Evolutionary conservation across 768 basidiomycete genomes (phyloP), one percentile per base, ranked within the genome.

Genomic region (Naganishia vishniacii): DNA sequence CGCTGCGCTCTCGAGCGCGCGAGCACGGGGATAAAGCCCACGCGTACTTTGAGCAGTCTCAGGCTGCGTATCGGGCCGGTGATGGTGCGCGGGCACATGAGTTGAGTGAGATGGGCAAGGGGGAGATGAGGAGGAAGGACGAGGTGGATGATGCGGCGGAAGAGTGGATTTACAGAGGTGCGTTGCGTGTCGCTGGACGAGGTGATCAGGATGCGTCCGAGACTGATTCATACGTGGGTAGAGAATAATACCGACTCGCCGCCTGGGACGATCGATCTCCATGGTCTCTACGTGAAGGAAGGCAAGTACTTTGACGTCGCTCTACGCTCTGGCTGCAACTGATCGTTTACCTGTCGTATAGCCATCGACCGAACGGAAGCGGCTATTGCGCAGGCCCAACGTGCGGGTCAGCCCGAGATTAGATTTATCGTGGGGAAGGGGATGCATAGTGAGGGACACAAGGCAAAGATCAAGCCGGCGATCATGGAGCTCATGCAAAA

Each of bases 201-300:
- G n/a, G n/a, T n/a, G n/a, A n/a, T n/a, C n/a, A n/a, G n/a, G n/a
- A n/a, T n/a, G n/a, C n/a, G n/a, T n/a, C n/a, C n/a, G n/a, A n/a
- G n/a, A n/a, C n/a, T n/a, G n/a, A n/a, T n/a, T n/a, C n/a, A n/a
- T n/a, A n/a, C n/a, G n/a, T n/a, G n/a, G 29, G 47, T 49, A 75
- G 74, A 71, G 42, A 77, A 77, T 71, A 77, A 66, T 79, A 81
- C 86, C 83, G 84, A 88, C 65, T 85, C 86, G 58, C 76, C 82
- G 64, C 82, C 82, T 0, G 88, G 86, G 1, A 88, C 91, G 75
- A 79, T 95, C 47, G 89, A 97, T 76, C 79, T 97, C 25, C 93
- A 97, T 72, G 93, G 91, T 1, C 79, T 98, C 3, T 94, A 89
- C 75, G 92, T 94, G 66, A 91, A 90, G 72, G 94, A 98, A 78